Evolutionary conservation across 2,329 filamentous ascomycete genomes (phyloP), one percentile per base, ranked within the genome.

Genomic region (Delphinella strobiligena): DNA sequence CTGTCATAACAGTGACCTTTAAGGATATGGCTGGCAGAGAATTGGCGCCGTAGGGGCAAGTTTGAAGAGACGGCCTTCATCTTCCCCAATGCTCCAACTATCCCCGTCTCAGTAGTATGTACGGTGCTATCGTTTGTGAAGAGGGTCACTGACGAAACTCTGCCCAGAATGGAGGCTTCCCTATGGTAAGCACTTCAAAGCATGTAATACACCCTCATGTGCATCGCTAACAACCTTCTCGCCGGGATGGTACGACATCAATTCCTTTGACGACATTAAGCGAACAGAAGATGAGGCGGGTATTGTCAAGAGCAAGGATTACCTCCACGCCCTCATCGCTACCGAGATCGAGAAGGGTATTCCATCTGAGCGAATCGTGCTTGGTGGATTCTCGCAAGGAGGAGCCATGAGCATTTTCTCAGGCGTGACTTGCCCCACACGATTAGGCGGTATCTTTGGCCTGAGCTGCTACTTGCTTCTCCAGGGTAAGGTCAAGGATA

Each of bases 41-140:
- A 89, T 61, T 95, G 82, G 81, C 78, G 86, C 40, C 72, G 80
- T 24, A 74, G 83, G 37, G 74, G 78, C 59, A 80, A 80, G 54
- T 85, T 96, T 47, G 76, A 87, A 42, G 82, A 95, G 62, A 84
- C 94, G 58, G 82, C 89, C 56, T 96, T 96, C 61, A 76, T 98
- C 55, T 80, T 98, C 60, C 91, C 91, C 12, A 84, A 94, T 64
- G 91, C 91, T 19, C 87, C 89, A 4, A 64, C 62, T 29, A 91
- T 93, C 39, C 86, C 87, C 22, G 85, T 95, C 56, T 88, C 86
- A n/a, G 68, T 79, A 52, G 81, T 86, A 63, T 54, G 73, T 64
- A n/a, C 17, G 18, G 12, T 19, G 18, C 36, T 4, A 19, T 3
- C 16, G 17, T 14, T 3, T 10, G n/a, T 11, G 37, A 42, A 16